Evolutionary conservation across 2,329 filamentous ascomycete species (phyloP).

Genomic region (Pseudocercospora fijiensis): DNA sequence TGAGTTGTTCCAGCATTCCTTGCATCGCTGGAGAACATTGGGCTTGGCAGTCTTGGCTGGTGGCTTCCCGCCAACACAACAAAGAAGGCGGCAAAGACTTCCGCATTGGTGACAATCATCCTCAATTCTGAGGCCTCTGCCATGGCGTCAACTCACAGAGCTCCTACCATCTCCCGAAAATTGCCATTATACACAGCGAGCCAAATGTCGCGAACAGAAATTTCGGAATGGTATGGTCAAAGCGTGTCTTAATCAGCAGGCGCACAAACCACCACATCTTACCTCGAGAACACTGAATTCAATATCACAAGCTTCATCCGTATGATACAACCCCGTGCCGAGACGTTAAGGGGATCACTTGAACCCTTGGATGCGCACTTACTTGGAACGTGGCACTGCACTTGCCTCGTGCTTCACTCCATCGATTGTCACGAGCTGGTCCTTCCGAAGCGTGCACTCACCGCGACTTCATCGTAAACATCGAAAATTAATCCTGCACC

Average conservation of each 20-base stretch:
- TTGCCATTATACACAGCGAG: neutral
- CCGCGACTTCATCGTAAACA: neutral
- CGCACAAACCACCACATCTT: constrained; percentile 1
- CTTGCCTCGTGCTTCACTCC: constrained; percentile 3
- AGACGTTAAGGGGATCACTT: neutral
- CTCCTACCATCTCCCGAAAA: neutral
- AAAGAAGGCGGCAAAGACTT: neutral
- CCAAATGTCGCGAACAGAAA: neutral
- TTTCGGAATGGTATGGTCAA: constrained; percentile 5
- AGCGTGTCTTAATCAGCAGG: constrained; percentile 4
- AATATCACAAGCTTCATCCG: constrained; percentile 1
- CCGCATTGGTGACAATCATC: neutral
- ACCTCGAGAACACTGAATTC: neutral
- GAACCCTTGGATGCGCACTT: neutral
- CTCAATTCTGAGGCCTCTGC: neutral
- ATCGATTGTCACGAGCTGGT: neutral
- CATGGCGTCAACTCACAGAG: neutral
- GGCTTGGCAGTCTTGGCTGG: constrained; percentile 4
- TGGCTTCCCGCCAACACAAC: neutral
- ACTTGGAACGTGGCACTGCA: constrained; percentile 3
- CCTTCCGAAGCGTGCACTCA: neutral
- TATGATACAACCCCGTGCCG: neutral
- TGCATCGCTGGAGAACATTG: neutral
- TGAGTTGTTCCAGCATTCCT: neutral
- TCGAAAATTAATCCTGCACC: neutral